phyloP scores from a whole-genome alignment of 495 filamentous ascomycete genomes.

The Penicillium steckii region DNA sequence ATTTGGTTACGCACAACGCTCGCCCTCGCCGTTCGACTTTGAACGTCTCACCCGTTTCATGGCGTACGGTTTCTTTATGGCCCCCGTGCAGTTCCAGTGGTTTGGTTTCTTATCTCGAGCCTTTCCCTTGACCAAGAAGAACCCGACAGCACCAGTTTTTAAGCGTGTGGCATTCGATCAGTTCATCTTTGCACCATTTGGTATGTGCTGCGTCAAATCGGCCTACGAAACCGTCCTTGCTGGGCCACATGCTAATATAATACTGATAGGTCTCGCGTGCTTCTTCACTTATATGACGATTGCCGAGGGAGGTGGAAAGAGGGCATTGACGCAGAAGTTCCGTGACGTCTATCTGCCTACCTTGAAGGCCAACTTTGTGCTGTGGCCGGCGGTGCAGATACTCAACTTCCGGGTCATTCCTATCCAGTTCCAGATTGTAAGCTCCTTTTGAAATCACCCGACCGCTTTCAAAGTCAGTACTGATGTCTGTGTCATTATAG shows the following conservation, averaged over 20 bases:
- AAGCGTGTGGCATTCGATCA: slow-evolving; percentile 94
- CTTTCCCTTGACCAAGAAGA: slow-evolving; percentile 81
- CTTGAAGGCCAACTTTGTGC: slow-evolving; percentile 91
- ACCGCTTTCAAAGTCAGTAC: not conserved
- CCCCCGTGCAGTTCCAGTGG: slow-evolving; percentile 96
- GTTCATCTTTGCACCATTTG: slow-evolving; percentile 89
- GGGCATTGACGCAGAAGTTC: slow-evolving; percentile 80
- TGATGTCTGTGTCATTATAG: slow-evolving; percentile 51
- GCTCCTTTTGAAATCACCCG: slow-evolving; percentile 30
- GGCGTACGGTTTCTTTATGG: slow-evolving; percentile 94
- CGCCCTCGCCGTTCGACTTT: slow-evolving; percentile 90
- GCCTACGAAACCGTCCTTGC: too few species aligned
- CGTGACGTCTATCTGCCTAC: slow-evolving; percentile 91
- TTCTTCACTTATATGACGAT: slow-evolving; percentile 98
- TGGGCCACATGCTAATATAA: slow-evolving; percentile 10
- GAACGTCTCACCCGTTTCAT: slow-evolving; percentile 91
- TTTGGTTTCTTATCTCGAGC: slow-evolving; percentile 79
- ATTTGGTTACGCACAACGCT: slow-evolving; percentile 60
- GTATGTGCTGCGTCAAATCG: slow-evolving; percentile 46
- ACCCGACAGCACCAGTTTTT: slow-evolving; percentile 71
- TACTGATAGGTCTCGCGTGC: slow-evolving; percentile 64
- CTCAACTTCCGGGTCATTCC: slow-evolving; percentile 96
- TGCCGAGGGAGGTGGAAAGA: slow-evolving; percentile 85
- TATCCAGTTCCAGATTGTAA: slow-evolving; percentile 93
- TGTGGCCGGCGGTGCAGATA: slow-evolving; percentile 96